A percentile compares a stretch with the other conserved stretches of the same genome.
Evolutionary conservation across 2,329 filamentous ascomycete genomes (phyloP).

Genomic region (Polytolypa hystricis): DNA sequence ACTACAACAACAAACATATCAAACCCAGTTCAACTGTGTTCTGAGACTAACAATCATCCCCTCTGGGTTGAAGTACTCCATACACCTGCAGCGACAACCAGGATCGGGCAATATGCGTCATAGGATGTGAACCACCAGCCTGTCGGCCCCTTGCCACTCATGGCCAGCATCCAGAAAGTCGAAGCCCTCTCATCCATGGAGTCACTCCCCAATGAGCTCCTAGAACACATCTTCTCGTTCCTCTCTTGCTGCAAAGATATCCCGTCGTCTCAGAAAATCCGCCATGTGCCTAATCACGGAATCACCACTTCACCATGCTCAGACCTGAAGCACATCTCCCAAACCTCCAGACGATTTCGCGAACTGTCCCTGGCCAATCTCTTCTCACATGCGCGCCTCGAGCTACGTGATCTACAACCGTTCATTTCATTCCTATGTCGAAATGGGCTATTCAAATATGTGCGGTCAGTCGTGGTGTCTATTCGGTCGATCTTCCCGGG

Average conservation of each 20-base stretch:
- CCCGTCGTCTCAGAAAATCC: constrained; percentile 36
- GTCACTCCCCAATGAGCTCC: constrained; percentile 50
- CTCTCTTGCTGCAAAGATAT: constrained; percentile 41
- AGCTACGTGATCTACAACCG: constrained; percentile 23
- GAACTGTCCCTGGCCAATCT: constrained; percentile 42
- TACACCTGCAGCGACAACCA: too few relatives aligned
- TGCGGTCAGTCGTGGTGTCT: constrained; percentile 39
- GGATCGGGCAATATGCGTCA: too few relatives aligned
- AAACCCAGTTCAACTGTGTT: too few relatives aligned
- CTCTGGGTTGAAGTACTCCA: too few relatives aligned
- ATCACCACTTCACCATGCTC: constrained; percentile 29
- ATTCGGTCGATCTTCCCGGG: constrained; percentile 32
- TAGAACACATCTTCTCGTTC: constrained; percentile 46
- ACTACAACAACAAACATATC: too few relatives aligned
- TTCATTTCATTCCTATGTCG: constrained; percentile 29
- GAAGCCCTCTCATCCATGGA: constrained; percentile 11
- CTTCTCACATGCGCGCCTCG: constrained; percentile 43
- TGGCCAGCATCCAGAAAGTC: background rate
- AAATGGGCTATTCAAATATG: constrained; percentile 24
- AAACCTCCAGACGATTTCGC: constrained; percentile 45
- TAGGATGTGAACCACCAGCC: background rate
- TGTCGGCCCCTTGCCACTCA: constrained; percentile 1
- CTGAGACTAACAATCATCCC: too few relatives aligned
- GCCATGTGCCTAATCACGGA: constrained; percentile 38
- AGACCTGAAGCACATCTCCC: constrained; percentile 46